Conservation (phyloP, 139 green algal genomes). For the Micractinium sp. region DNA sequence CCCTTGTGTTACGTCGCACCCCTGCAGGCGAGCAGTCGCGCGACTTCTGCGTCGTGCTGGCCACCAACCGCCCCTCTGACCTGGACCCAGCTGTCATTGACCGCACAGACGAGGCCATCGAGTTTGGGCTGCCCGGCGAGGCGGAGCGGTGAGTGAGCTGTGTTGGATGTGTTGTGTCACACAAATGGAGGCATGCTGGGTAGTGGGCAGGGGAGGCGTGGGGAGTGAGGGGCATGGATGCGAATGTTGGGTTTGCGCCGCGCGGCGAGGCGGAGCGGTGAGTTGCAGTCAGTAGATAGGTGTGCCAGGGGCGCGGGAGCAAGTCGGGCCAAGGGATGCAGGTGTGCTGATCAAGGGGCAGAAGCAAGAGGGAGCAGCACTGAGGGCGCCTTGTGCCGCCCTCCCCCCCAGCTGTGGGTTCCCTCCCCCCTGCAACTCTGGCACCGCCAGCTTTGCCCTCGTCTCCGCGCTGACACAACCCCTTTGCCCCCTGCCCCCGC, state of each 20-base stretch:
- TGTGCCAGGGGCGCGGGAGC: too few relatives aligned
- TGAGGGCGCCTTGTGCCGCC: too few relatives aligned
- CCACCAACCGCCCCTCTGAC: conserved; percentile 93
- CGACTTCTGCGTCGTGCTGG: conserved; percentile 91
- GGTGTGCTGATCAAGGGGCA: too few relatives aligned
- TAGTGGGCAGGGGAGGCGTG: too few relatives aligned
- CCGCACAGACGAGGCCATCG: conserved; percentile 95
- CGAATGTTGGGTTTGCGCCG: too few relatives aligned
- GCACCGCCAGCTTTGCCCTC: background rate
- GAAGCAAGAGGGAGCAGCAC: too few relatives aligned
- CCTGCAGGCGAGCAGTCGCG: background rate
- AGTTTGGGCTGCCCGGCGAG: conserved; percentile 84
- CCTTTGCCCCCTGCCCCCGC: background rate
- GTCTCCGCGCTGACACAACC: background rate
- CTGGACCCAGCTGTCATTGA: conserved; percentile 95
- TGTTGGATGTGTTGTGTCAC: too few relatives aligned
- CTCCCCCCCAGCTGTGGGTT: too few relatives aligned
- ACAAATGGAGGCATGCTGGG: too few relatives aligned
- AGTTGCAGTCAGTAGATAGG: too few relatives aligned
- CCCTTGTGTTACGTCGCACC: background rate
- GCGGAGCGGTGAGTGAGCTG: conserved; percentile 69
- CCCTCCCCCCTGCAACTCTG: background rate
- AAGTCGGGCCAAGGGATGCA: too few relatives aligned
- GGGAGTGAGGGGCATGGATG: background rate
- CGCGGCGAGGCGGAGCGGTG: background rate